Evolutionary conservation across 106 monocot species (phyloP), one percentile per base, ranked within the genome.

Genomic region (Platanthera guangdongensis): DNA sequence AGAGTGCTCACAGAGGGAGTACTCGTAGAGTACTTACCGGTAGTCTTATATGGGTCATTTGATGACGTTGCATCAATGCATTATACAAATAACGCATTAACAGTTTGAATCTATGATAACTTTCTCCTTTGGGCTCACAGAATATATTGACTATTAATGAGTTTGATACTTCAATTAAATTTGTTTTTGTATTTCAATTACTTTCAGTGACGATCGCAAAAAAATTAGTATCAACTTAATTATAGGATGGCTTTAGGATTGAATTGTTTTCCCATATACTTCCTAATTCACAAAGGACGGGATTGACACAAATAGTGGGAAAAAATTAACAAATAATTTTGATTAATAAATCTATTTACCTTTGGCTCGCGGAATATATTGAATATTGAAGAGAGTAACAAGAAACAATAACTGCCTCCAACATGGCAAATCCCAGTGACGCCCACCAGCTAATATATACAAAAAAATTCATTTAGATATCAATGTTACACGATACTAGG

Each of bases 331-430:
- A 9, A 67, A 67, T 22, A 67, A 9, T 1, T 63, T 67, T 10
- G 6, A 7, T 6, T 8, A 30, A 30, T 39, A 15, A 75, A 9
- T 52, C 0, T 39, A 22, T 52, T 16, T 74, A 99, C 97, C 86
- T 90, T 76, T 92, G 72, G 76, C 80, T 92, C 73, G 92, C 83
- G 76, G 92, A 85, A 94, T 92, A 94, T 76, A 99, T 80, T 59
- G 99, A 99, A 84, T 99, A 94, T 74, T 87, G 99, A 71, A 99
- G 87, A 52, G 99, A 99, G 78, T 83, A 92, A 78, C 63, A 92
- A 59, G 99, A 68, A 76, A 99, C 88, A 79, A 90, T 88, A 78
- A 94, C 46, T 77, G 88, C 88, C 75, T 89, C 94, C 69, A 94
- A 7, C 50, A 92, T 81, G 59, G 94, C 88, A 83, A 94, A 99